Base-by-base conservation (phyloP, 306 rosid species). In the Cercis canadensis region DNA sequence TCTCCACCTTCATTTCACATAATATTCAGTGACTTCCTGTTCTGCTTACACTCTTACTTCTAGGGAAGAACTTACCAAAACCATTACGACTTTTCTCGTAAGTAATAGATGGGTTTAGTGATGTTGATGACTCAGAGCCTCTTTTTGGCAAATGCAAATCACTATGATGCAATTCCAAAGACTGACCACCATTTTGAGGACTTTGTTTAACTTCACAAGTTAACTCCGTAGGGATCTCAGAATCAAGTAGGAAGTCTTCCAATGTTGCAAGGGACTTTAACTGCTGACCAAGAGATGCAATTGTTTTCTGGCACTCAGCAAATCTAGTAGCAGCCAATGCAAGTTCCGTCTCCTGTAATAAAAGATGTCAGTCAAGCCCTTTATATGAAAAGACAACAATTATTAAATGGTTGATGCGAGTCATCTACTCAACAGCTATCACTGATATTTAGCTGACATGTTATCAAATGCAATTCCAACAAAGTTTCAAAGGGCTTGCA, bases 231-330 rank as follows among this genome's bases (percentile, higher is more conserved):
- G 78, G 76, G n/a, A 50, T 77, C 52, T 79, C 85, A 21, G 86
- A 72, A 76, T 91, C 96, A 53, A 77, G 68, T 45, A 87, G 73
- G 65, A 86, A 67, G 70, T 91, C 90, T 65, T 91, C 97, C 72
- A 91, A 67, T 29, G 87, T 72, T 53, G 92, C 84, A n/a, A 91
- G 90, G 50, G 90, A 83, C 62, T 70, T 75, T 67, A 91, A 65
- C 67, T 82, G 89, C 66, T 83, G 84, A 40, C 92, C 92, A 70
- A 91, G 90, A 57, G 92, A 86, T 55, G 96, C 92, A 62, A 91
- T 86, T 61, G 97, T 91, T 78, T 85, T 86, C 69, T 88, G 96
- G 74, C 97, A 91, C 79, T 86, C 96, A 0, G 90, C 81, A 68
- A 86, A 85, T 69, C 73, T 88, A 68, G 73, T 66, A 8, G 92